Percentiles rank a stretch among this genome's conserved stretches.
phyloP scores from a whole-genome alignment of 371 early-diverging fungal species.

The Blakeslea trispora region DNA sequence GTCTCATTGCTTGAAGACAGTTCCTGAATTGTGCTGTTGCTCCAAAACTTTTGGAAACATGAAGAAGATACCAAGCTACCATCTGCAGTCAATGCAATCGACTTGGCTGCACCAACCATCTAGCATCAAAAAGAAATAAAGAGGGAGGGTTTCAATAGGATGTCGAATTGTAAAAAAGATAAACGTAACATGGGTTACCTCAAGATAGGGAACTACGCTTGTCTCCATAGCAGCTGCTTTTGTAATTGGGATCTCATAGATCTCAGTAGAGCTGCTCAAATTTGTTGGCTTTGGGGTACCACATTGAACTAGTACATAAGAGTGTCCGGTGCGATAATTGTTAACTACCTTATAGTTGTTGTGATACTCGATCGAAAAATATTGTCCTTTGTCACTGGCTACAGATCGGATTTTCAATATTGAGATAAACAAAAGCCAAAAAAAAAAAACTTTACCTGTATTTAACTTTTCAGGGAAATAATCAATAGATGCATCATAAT shows the following conservation, averaged over 20 bases:
- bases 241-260: slow-evolving; percentile 60
- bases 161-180: too few relatives aligned
- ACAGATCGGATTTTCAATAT: slow-evolving; percentile 1
- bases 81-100: slow-evolving; percentile 56
- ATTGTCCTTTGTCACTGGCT: slow-evolving; percentile 52
- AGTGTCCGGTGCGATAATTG: slow-evolving; percentile 43
- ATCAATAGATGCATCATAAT: slow-evolving; percentile 46
- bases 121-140: slow-evolving; percentile 10
- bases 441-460: slow-evolving; percentile 49
- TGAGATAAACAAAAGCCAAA: neutral
- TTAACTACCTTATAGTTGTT: slow-evolving; percentile 67
- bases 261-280: slow-evolving; percentile 51
- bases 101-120: slow-evolving; percentile 66
- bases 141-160: neutral
- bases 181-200: too few relatives aligned
- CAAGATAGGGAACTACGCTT: slow-evolving; percentile 65
- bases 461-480: slow-evolving; percentile 59
- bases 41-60: slow-evolving; percentile 63
- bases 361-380: slow-evolving; percentile 62
- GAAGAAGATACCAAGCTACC: slow-evolving; percentile 62
- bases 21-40: slow-evolving; percentile 27
- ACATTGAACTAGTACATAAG: slow-evolving; percentile 71
- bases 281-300: slow-evolving; percentile 60
- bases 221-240: slow-evolving; percentile 64
- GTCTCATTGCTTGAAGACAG: slow-evolving; percentile 45